Evolutionary conservation across 2,329 filamentous ascomycete genomes (phyloP), one percentile per base, ranked within the genome.

Genomic region (Beauveria bassiana): DNA sequence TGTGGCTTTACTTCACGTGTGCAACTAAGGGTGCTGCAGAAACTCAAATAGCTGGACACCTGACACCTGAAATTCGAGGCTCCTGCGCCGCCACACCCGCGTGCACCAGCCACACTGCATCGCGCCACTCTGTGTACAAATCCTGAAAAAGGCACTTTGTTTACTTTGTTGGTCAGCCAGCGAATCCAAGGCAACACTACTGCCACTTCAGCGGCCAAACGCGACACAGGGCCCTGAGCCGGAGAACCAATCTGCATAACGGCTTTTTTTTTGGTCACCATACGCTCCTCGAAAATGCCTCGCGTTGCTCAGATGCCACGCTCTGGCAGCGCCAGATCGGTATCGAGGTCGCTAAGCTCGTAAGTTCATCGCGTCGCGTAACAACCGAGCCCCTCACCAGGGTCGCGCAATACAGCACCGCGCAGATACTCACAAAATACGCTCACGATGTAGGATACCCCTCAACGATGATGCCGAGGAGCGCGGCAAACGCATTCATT

Each of bases 401-500:
- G 58, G 65, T 43, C 64, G 63, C 38, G 64, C 49, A 46, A 31
- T 42, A 47, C 28, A n/a, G 20, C 28, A 60, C 16, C 14, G 9
- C 9, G 7, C 40, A 53, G 49, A 26, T 16, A 24, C 49, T 60
- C 49, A 60, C 49, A 45, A 46, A 18, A 12, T n/a, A 20, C 49
- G 24, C 40, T 50, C 40, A 26, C 49, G 5, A 38, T 31, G 26
- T 69, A 96, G 91, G 73, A 96, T 99, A 63, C 93, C 95, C 42
- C 85, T 99, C 65, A 98, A 98, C 78, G 95, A 99, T 78, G 95
- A 99, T 80, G 87, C 86, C 64, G 86, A 88, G 68, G 95, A 99
- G 77, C 96, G 96, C 75, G 93, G 92, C 54, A 88, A 88, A 68
- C 89, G 95, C 55, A 81, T 93, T 70, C 89, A 95, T 71, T 92